Evolutionary conservation across 371 early-diverging fungal genomes (phyloP), one percentile per base, ranked within the genome.

Genomic region (Rhizomucor pusillus): DNA sequence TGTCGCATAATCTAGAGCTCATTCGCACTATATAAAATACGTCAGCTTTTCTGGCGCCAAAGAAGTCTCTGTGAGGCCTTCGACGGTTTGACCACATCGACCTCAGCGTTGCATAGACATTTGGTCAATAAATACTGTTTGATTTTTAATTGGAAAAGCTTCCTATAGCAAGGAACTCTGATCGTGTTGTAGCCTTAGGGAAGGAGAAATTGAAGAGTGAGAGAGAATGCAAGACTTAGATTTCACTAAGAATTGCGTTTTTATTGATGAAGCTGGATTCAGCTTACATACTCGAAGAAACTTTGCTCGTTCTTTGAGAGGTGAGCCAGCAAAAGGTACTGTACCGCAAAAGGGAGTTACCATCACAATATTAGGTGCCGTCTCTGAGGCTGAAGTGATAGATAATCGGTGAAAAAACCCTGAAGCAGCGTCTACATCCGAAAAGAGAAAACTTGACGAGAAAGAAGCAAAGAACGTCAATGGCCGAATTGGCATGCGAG

Each of bases 251-350:
- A 29, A 29, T 7, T 51, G 52, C 37, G 58, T 52, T 33, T 58
- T 58, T 40, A 25, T 58, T n/a, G 52, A 58, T 24, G 47, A 52
- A 41, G 51, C 52, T 20, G 47, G 52, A 4, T 58, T 58, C 24
- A 58, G 51, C 37, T 19, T 50, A 2, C 52, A 51, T 43, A 33
- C 19, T 45, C 50, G 45, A 39, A 1, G 40, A 20, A 52, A 52
- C 34, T 49, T 39, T 47, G 52, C 46, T 41, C 47, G 58, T 25
- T 58, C 36, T 52, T 33, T 18, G 23, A 50, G 19, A 51, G 58
- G 58, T 18, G 51, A 40, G 41, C 50, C 57, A 22, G 57, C 43
- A 19, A 49, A 57, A 45, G 36, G 36, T 5, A 19, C 19, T 14
- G 41, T 41, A 11, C 41, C 41, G 19, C 3, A 20, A 43, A 35